These are phyloP conservation scores for Penstemon eatonii DNA, from an alignment of 257 asterid species.

Conservation along the genomic window DNA sequence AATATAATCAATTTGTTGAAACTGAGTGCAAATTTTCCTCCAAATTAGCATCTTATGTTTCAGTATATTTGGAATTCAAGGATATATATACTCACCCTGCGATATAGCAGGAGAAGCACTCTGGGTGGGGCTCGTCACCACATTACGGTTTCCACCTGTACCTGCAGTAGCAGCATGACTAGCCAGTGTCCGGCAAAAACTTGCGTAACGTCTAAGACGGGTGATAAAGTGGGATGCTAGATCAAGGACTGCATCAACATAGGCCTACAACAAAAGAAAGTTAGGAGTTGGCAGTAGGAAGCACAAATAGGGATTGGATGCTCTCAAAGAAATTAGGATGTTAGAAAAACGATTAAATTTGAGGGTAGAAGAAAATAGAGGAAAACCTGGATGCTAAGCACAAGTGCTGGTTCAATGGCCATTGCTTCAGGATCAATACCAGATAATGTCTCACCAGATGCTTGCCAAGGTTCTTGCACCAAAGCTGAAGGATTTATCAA, in stretches of 20 bases:
- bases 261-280: slow-evolving; percentile 57
- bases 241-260: slow-evolving; percentile 98
- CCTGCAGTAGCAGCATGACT: slow-evolving; percentile 96
- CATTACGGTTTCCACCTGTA: slow-evolving; percentile 88
- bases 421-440: slow-evolving; percentile 82
- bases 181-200: slow-evolving; percentile 98
- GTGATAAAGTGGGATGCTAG: slow-evolving; percentile 98
- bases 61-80: slow-evolving; percentile 15
- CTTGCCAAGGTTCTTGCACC: slow-evolving; percentile 96
- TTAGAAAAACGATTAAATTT: not conserved
- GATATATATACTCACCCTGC: slow-evolving; percentile 60
- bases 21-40: slow-evolving; percentile 4
- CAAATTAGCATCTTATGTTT: slow-evolving; percentile 15
- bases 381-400: slow-evolving; percentile 81
- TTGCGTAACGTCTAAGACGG: slow-evolving; percentile 96
- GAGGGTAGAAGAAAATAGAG: slow-evolving; percentile 16
- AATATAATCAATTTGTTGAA: slow-evolving; percentile 3
- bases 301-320: not conserved
- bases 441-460: slow-evolving; percentile 76
- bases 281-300: slow-evolving; percentile 29
- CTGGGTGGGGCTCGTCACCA: slow-evolving; percentile 89
- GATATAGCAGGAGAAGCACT: slow-evolving; percentile 67
- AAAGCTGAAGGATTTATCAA: slow-evolving; percentile 88
- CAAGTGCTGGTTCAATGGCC: slow-evolving; percentile 93
- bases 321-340: not conserved